Evolutionary conservation across 2,329 filamentous ascomycete species (phyloP), one percentile per base, ranked within the genome.

Genomic region (Chrysoporthe deuterocubensis): DNA sequence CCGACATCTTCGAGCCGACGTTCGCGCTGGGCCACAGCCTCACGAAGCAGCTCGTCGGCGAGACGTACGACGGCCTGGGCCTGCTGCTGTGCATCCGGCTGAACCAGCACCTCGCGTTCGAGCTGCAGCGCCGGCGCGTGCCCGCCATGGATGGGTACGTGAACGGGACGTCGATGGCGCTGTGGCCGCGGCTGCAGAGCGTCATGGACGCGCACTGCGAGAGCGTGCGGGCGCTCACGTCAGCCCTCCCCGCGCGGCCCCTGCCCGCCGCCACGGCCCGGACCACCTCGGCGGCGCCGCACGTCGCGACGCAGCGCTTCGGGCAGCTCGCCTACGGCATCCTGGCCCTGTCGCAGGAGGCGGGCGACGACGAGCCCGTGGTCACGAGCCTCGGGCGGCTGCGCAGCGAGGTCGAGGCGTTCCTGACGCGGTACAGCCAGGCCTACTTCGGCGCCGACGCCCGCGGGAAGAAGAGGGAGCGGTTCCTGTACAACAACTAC

Each of bases 401-500:
- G 74, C 84, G 93, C 42, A 86, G 85, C 67, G 96, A 98, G 76
- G 91, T 95, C 54, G 94, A 98, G 78, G 87, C 87, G 0, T 96
- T 97, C 72, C 79, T 99, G 69, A 87, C 87, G 6, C 93, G 92
- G 76, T 83, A 94, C 68, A 92, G 92, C 75, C 91, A 93, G 72
- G 83, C 84, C 0, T 71, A 71, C 63, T 92, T 94, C 70, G 89
- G 87, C 26, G 81, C 85, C 1, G 95, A 97, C 74, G 50, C 63
- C 34, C 52, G 64, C 34, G 85, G 87, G 71, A 88, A 93, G 76
- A 96, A 96, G 81, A 85, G 91, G 72, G 91, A 95, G 72, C 85
- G 96, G 57, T 98, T 98, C 76, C 79, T 99, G 74, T 96, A 92
- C 76, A 99, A 98, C 77, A 99, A 99, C 78, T 98, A 97, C 79